Percentiles rank a stretch among this genome's conserved stretches.
These are phyloP conservation scores for Gloeostereum incarnatum DNA, from an alignment of 768 basidiomycete genomes.

Conservation along the genomic window DNA sequence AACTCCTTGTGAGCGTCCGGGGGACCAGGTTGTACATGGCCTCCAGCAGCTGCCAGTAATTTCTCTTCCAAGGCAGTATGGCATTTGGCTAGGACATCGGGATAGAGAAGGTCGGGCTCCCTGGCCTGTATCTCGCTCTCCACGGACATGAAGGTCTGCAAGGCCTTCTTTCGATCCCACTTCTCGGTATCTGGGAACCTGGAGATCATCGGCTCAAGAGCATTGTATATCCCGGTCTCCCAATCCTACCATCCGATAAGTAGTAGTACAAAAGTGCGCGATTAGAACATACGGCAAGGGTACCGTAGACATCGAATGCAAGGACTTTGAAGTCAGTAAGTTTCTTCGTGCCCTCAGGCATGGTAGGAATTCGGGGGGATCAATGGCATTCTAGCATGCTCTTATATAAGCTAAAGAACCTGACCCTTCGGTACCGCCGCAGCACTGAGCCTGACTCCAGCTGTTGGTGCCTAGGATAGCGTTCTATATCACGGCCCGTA, in stretches of 20 bases:
- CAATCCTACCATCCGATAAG: conserved; percentile 40
- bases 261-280: not conserved
- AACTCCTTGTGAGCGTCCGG: conserved; percentile 32
- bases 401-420: too few species aligned
- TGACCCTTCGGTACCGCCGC: too few species aligned
- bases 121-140: conserved; percentile 51
- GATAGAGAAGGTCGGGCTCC: conserved; percentile 50
- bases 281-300: conserved; percentile 39
- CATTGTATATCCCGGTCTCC: conserved; percentile 58
- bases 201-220: conserved; percentile 41
- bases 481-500: too few species aligned
- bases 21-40: not conserved
- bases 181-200: conserved; percentile 25
- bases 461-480: too few species aligned
- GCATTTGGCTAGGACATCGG: conserved; percentile 46
- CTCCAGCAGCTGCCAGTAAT: conserved; percentile 20
- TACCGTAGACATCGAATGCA: conserved; percentile 73
- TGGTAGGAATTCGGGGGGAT: too few species aligned
- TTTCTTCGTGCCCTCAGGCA: too few species aligned
- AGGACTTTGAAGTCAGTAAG: conserved; percentile 42
- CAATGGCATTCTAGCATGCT: too few species aligned
- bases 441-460: too few species aligned
- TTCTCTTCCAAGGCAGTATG: conserved; percentile 27
- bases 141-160: conserved; percentile 39
- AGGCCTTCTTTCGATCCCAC: conserved; percentile 43